Base-by-base conservation (phyloP, 2,329 filamentous ascomycete species). In the Gremmenia infestans region DNA sequence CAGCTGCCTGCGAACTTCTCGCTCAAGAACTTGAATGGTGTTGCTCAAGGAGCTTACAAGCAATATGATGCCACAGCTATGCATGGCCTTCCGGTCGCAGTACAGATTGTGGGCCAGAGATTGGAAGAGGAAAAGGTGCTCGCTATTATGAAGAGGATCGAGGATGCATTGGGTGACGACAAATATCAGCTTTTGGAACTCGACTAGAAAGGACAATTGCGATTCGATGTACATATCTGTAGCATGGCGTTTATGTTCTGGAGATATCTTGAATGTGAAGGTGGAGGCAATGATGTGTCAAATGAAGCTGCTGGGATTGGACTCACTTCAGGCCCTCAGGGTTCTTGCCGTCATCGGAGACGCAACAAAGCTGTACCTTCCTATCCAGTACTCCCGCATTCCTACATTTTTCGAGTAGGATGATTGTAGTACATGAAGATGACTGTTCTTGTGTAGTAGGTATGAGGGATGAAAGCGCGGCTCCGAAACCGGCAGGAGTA, bases 31-130 rank as follows among this genome's bases (percentile, higher is more conserved):
- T 77, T 93, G 50, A 94, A 96, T 63, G 87, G 88, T 3, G 83
- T 97, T 8, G 90, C 91, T 0, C 79, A 79, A 56, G 91, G 92
- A 2, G 92, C 90, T 0, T 96, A 94, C 72, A 91, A 88, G 72
- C 80, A 91, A 64, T 97, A 97, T 70, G 83, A 97, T 70, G 85
- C 90, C 0, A 74, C 77, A 14, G 84, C 83, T 56, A 97, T 97
- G 92, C 86, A 90, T 48, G 92, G 91, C 0, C 75, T 97, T 42
- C 93, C 93, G 0, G 90, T 96, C 0, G 92, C 83, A 0, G 85
- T 97, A 7, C 68, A 70, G 50, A 49, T 70, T 36, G 66, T 69
- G 12, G 68, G 67, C 1, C 65, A 67, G 54, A 60, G 68, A 52
- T 59, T 70, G 25, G 63, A 69, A 46, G 68, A 70, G 50, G 67